Conservation (phyloP, 2,329 filamentous ascomycete species). For the Dissoconium aciculare region DNA sequence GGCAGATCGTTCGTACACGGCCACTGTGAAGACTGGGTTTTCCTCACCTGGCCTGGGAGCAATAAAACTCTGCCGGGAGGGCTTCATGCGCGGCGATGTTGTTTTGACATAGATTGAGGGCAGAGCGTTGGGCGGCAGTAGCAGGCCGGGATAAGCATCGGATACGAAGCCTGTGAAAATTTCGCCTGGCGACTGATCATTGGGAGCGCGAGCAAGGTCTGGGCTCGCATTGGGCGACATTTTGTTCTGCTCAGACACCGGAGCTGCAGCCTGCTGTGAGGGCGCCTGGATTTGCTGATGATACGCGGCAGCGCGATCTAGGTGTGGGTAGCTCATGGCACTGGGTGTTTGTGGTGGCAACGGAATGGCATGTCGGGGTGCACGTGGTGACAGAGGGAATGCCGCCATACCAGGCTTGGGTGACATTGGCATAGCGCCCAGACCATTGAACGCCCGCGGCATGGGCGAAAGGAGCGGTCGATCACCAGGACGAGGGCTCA, state of each 20-base stretch:
- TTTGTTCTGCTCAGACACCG: not conserved
- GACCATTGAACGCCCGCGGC: conserved; percentile 41
- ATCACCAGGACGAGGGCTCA: conserved; percentile 46
- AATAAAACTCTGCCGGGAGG: conserved; percentile 72
- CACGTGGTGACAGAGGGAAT: conserved; percentile 53
- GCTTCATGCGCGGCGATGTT: conserved; percentile 86
- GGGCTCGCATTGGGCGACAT: conserved; percentile 12
- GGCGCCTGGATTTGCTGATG: conserved; percentile 17
- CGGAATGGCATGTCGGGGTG: conserved; percentile 58
- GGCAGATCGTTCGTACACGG: conserved; percentile 63
- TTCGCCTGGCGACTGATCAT: conserved; percentile 23
- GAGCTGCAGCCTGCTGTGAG: conserved; percentile 1
- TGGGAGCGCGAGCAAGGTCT: conserved; percentile 15
- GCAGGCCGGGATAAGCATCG: conserved; percentile 71
- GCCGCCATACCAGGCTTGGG: conserved; percentile 38
- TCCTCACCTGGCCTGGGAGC: conserved; percentile 69
- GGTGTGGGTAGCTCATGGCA: conserved; percentile 41
- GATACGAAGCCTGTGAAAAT: conserved; percentile 68
- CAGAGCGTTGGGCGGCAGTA: conserved; percentile 77
- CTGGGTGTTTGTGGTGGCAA: conserved; percentile 55
- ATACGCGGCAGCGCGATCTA: conserved; percentile 26
- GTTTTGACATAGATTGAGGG: conserved; percentile 75
- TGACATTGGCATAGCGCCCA: conserved; percentile 54
- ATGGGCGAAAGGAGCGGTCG: conserved; percentile 45
- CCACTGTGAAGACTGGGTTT: conserved; percentile 85